Base-by-base conservation (phyloP, 495 filamentous ascomycete species). In the Podospora australis region DNA sequence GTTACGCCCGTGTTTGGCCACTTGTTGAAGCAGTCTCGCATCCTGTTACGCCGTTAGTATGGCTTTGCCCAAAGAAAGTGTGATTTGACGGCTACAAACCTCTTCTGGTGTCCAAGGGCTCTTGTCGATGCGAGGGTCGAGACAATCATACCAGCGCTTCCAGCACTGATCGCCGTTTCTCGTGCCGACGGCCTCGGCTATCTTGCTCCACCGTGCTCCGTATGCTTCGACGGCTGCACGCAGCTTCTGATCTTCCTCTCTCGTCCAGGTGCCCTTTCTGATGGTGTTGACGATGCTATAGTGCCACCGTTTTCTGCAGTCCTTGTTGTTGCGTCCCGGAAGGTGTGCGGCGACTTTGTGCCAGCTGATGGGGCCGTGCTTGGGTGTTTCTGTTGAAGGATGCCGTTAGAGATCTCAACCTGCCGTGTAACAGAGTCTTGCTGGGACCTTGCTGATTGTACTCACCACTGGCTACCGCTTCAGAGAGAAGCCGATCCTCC, bases 221-320 rank as follows among this genome's bases (percentile, higher is more conserved):
- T 65, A 58, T 24, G 58, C 56, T 13, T 59, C 58, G 24, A 71
- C 63, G 1, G 64, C 66, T 1, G 58, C 47, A 8, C 54, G 52
- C 17, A 71, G 55, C 20, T 53, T 62, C 35, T 67, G 56, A 39
- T 71, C 68, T 39, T 71, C 69, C 29, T 71, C 68, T 8, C 51
- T 38, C 2, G 59, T 66, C 68, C 68, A 71, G 2, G 66, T 56
- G 28, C 68, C 69, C 44, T 67, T 69, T 9, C 63, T 53, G n/a
- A 69, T 63, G 2, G 59, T 64, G 39, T 65, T 62, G 40, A 62
- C 63, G 19, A 65, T 57, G 46, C 63, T 63, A 49, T 67, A 67
- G 38, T 59, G 56, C 68, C 68, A 70, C 7, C 68, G 62, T 42
- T 70, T 70, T 6, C 68, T 55, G 35, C 68, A 70, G 48, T 70